phyloP scores from a whole-genome alignment of 139 green algal genomes.

The Picochlorum sp. region DNA sequence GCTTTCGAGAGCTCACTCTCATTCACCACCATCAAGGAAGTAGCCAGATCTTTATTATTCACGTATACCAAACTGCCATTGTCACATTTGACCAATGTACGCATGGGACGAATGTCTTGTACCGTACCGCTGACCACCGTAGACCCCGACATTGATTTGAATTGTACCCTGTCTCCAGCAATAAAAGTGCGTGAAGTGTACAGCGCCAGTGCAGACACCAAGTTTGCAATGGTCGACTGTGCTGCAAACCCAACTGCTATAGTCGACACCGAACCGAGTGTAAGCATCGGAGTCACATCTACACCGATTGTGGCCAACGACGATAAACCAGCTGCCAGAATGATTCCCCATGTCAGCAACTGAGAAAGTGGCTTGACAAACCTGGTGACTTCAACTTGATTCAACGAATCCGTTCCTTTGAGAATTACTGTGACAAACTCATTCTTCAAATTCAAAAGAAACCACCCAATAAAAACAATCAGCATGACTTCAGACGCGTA shows the following conservation, averaged over 20 bases:
- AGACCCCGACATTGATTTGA: conserved; percentile 22
- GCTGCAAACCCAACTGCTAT: conserved; percentile 24
- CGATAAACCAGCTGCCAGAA: background rate
- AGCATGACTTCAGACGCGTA: conserved; percentile 14
- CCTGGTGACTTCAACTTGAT: background rate
- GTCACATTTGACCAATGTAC: conserved; percentile 28
- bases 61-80: conserved; percentile 10
- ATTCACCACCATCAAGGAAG: background rate
- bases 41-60: conserved; percentile 1
- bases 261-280: conserved; percentile 1
- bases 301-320: conserved; percentile 10
- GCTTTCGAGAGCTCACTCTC: background rate
- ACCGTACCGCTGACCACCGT: conserved; percentile 17
- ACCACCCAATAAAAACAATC: conserved; percentile 15
- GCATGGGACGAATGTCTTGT: conserved; percentile 32
- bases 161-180: conserved; percentile 32
- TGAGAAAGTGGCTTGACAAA: conserved; percentile 8
- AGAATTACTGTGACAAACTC: background rate
- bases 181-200: conserved; percentile 34
- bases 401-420: background rate
- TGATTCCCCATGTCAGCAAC: conserved; percentile 17
- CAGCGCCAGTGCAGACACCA: conserved; percentile 20
- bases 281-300: conserved; percentile 9
- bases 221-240: conserved; percentile 19
- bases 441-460: conserved; percentile 5